Percentiles rank a stretch among this genome's conserved stretches.
Conservation (phyloP, 1,284 basidiomycete species). For the Cutaneotrichosporon spelunceum region DNA sequence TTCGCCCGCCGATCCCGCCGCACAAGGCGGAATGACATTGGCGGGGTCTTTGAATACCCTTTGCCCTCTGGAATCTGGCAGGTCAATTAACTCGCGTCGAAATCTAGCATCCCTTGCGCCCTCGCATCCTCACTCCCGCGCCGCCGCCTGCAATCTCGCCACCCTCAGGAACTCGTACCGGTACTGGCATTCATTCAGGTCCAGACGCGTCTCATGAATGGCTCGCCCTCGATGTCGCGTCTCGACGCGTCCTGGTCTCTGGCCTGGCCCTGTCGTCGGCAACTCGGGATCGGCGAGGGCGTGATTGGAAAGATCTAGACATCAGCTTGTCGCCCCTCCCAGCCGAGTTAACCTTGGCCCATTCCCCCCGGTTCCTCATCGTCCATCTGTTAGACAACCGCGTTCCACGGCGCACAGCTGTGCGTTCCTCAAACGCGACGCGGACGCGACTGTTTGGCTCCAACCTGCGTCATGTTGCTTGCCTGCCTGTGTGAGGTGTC, state of each 20-base stretch:
- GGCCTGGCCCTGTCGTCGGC: background rate
- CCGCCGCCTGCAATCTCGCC: too few relatives aligned
- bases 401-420: background rate
- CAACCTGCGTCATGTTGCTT: too few relatives aligned
- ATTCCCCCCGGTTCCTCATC: background rate
- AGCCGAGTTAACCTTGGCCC: background rate
- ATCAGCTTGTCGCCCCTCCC: background rate
- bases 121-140: background rate
- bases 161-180: background rate
- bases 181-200: background rate
- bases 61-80: background rate
- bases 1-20: background rate
- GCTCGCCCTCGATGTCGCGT: background rate
- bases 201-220: background rate
- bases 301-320: too few relatives aligned
- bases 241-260: background rate
- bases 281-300: too few relatives aligned
- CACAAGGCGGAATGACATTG: background rate
- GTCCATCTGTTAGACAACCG: too few relatives aligned
- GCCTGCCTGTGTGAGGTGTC: too few relatives aligned
- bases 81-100: background rate
- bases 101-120: too few relatives aligned
- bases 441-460: background rate
- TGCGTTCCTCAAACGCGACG: background rate
- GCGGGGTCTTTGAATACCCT: background rate